phyloP scores from a whole-genome alignment of 2,329 filamentous ascomycete genomes.

The Cercospora beticola region DNA sequence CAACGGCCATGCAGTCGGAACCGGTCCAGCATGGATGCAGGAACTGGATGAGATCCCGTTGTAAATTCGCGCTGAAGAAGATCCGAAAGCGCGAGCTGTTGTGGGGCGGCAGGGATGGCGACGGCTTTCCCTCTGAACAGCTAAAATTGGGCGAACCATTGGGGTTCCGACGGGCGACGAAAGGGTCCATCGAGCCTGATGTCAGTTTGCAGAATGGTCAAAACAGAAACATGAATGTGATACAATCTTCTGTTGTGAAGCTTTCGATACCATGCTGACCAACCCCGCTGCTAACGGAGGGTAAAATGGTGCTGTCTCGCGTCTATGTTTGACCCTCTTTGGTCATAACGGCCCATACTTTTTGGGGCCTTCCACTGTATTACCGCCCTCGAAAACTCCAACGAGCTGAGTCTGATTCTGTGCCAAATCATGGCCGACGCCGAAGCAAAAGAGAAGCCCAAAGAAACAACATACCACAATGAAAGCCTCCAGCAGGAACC shows the following conservation, averaged over 20 bases:
- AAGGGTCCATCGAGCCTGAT: not conserved
- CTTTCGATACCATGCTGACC: constrained; percentile 23
- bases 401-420: constrained; percentile 16
- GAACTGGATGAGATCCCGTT: constrained; percentile 1
- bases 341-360: constrained; percentile 11
- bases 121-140: constrained; percentile 1
- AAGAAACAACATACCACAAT: constrained; percentile 25
- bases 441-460: constrained; percentile 17
- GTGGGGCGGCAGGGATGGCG: not conserved
- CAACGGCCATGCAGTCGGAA: constrained; percentile 6
- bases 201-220: not conserved
- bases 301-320: constrained; percentile 5
- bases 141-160: constrained; percentile 12
- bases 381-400: constrained; percentile 13
- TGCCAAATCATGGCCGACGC: constrained; percentile 14
- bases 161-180: constrained; percentile 8
- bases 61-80: constrained; percentile 9
- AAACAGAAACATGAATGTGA: not conserved
- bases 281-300: constrained; percentile 21
- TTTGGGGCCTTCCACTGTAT: constrained; percentile 12
- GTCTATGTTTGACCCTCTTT: constrained; percentile 18
- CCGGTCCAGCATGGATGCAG: constrained; percentile 6
- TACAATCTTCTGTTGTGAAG: constrained; percentile 11
- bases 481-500: constrained; percentile 21
- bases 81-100: constrained; percentile 12